Base-by-base conservation (phyloP, 164 flowering plant species). In the Dillenia suffruticosa region DNA sequence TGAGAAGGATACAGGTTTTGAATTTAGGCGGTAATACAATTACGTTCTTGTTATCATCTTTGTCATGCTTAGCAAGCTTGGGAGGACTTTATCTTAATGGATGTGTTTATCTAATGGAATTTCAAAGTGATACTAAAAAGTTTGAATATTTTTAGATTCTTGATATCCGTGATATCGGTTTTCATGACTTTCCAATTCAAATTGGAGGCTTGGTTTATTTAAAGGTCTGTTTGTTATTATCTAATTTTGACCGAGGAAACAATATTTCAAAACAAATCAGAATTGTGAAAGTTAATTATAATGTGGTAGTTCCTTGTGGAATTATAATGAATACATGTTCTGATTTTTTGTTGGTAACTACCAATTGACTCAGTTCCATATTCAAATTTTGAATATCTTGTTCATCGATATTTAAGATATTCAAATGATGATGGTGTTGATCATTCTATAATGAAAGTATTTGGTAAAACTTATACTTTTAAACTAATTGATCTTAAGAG, bases 1-100 rank as follows among this genome's bases (percentile, higher is more conserved):
- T 72, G 76, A 0, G 46, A 19, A 54, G 12, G 1, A 76, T 76
- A 43, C 65, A 49, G 53, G 71, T 76, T 47, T 46, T 76, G 5
- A 69, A 72, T 51, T 55, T 69, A 45, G 32, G 16, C 46, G 14
- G 44, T 0, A 66, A 74, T 6, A 8, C 48, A 8, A 76, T 76
- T 10, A 12, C 3, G 13, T 59, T 66, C 1, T 49, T 72, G 4
- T 76, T 76, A 22, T 32, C 60, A 16, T 72, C 73, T 32, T 10
- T 72, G 10, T 59, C 54, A 11, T 12, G 43, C 13, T 51, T 68
- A 56, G 49, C 5, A 12, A 51, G 14, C 12, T 74, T 76, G 5
- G 56, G 44, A 57, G 74, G 51, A 26, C 68, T 76, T 12, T 69
- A 69, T 56, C 62, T 76, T 8, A 63, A 57, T 26, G n/a, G 9